phyloP scores from a whole-genome alignment of 768 basidiomycete species.

The Phaffia tasmanica region DNA sequence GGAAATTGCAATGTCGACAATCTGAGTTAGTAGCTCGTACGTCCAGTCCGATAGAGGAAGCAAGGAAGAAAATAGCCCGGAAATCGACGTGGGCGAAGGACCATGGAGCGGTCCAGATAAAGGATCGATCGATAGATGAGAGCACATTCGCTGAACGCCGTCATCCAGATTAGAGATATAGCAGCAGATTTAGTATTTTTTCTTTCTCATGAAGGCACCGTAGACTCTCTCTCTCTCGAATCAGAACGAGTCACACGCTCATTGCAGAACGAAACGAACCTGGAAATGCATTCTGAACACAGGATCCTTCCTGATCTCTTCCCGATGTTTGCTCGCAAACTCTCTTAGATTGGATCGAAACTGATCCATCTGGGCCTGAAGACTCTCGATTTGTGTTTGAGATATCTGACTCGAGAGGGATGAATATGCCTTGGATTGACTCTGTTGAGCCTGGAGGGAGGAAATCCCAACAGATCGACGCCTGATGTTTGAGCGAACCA shows the following conservation, averaged over 20 bases:
- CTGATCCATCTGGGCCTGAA: slow-evolving; percentile 68
- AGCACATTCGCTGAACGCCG: slow-evolving; percentile 55
- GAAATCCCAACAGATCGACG: slow-evolving; percentile 26
- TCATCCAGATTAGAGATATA: too few relatives aligned
- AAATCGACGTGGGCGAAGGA: slow-evolving; percentile 39
- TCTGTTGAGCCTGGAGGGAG: slow-evolving; percentile 17
- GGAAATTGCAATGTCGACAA: slow-evolving; percentile 49
- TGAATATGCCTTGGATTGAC: slow-evolving; percentile 55
- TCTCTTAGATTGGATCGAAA: slow-evolving; percentile 68
- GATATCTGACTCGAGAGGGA: slow-evolving; percentile 70
- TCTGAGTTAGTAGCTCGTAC: slow-evolving; percentile 87
- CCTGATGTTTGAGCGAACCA: background rate
- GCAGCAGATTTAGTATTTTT: slow-evolving; percentile 37
- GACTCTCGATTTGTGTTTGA: slow-evolving; percentile 59
- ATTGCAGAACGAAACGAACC: slow-evolving; percentile 1
- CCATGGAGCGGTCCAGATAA: slow-evolving; percentile 56
- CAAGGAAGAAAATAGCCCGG: slow-evolving; percentile 71
- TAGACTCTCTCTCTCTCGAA: too few relatives aligned
- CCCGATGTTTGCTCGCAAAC: slow-evolving; percentile 74
- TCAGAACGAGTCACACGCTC: background rate
- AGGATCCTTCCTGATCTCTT: slow-evolving; percentile 71
- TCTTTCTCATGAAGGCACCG: background rate
- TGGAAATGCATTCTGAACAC: slow-evolving; percentile 84
- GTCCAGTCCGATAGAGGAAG: slow-evolving; percentile 78
- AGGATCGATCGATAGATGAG: slow-evolving; percentile 87